Conservation (phyloP, 208 protist species). For the Porcisia hertigi region DNA sequence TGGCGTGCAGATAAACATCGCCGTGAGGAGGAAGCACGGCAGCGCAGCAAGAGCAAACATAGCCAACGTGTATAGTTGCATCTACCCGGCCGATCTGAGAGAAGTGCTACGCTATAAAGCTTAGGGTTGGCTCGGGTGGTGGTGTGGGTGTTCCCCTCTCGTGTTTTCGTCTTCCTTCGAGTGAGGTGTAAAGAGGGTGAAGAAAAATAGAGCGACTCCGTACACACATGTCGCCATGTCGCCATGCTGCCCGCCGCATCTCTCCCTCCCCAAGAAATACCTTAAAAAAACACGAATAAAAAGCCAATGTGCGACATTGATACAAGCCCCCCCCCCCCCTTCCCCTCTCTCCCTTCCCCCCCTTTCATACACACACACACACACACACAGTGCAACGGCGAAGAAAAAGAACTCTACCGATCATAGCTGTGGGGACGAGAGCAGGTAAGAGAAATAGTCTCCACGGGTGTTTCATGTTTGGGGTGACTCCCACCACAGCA, state of each 20-base stretch:
- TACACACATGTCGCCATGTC: not conserved
- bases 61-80: constrained; percentile 5
- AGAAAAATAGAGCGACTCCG: not conserved
- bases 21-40: constrained; percentile 32
- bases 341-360: not conserved
- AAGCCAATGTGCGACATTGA: too few species aligned
- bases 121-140: not conserved
- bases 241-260: not conserved
- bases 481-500: not conserved
- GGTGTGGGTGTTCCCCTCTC: not conserved
- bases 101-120: not conserved
- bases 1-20: constrained; percentile 42
- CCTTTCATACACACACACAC: not conserved
- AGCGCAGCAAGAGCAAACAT: constrained; percentile 14
- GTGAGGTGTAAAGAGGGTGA: not conserved
- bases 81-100: not conserved
- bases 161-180: not conserved
- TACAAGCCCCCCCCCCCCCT: not conserved
- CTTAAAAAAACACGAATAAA: too few species aligned
- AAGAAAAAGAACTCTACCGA: not conserved
- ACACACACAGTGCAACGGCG: not conserved
- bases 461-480: not conserved
- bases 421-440: not conserved
- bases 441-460: not conserved
- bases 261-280: too few species aligned